phyloP scores from a whole-genome alignment of 805 yeast species.

The Isabelozyma rhagii region DNA sequence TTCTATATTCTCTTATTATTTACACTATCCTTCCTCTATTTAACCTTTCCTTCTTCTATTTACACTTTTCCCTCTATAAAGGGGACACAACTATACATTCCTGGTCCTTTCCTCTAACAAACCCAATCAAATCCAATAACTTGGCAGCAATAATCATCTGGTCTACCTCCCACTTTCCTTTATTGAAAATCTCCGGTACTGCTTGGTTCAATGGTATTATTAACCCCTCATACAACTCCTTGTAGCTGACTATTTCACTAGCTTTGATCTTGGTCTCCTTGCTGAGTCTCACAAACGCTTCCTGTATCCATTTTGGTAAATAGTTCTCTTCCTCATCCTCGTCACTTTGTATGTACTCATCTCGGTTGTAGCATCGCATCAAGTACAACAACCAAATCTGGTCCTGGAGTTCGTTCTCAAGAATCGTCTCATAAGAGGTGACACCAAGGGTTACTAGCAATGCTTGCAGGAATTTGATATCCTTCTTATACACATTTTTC shows the following conservation, averaged over 20 bases:
- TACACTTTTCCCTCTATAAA: neutral
- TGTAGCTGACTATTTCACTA: conserved; percentile 54
- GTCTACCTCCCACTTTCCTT: conserved; percentile 48
- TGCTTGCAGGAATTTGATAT: conserved; percentile 50
- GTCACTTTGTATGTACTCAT: conserved; percentile 23
- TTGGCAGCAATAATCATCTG: conserved; percentile 50
- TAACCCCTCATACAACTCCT: conserved; percentile 50
- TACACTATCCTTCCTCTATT: neutral
- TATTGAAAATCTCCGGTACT: conserved; percentile 56
- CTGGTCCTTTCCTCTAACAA: conserved; percentile 42
- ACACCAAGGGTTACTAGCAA: conserved; percentile 57
- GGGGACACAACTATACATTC: conserved; percentile 39
- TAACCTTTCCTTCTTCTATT: too few relatives aligned
- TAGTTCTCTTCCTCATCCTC: conserved; percentile 26
- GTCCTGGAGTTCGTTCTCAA: conserved; percentile 47
- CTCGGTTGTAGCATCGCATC: conserved; percentile 52
- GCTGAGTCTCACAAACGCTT: conserved; percentile 34
- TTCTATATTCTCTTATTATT: neutral
- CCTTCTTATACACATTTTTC: conserved; percentile 56
- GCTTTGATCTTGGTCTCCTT: conserved; percentile 39
- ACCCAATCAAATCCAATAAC: conserved; percentile 50
- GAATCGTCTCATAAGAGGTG: conserved; percentile 49
- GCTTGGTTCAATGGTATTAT: conserved; percentile 46
- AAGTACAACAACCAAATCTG: conserved; percentile 63
- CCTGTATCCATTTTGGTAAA: conserved; percentile 52